These are phyloP conservation scores for Carpinus viminea DNA, from an alignment of 306 rosid species.

Conservation along the genomic window DNA sequence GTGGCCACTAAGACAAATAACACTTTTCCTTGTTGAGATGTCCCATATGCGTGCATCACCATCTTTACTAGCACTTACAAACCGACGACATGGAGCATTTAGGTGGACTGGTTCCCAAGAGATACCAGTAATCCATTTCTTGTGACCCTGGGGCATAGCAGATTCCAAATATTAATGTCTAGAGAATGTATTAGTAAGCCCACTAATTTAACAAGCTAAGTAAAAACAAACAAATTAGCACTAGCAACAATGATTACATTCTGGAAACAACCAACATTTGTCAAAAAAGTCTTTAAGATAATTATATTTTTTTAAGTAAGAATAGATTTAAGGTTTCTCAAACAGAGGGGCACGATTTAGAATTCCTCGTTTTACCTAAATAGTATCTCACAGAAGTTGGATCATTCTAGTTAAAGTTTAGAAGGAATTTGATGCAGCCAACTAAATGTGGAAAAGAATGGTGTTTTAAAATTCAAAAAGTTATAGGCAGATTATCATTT, in stretches of 20 bases:
- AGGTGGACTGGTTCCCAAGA: conserved; percentile 98
- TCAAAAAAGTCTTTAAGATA: not conserved
- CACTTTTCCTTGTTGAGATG: conserved; percentile 56
- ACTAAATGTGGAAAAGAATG: not conserved
- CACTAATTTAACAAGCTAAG: not conserved
- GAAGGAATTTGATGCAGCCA: not conserved
- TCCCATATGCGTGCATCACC: conserved; percentile 99
- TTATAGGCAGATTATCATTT: not conserved
- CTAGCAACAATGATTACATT: not conserved
- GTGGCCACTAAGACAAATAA: conserved; percentile 79
- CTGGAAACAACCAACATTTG: not conserved
- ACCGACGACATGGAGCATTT: conserved; percentile 82
- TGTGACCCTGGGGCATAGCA: conserved; percentile 68
- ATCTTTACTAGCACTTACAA: conserved; percentile 96
- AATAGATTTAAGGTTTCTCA: not conserved
- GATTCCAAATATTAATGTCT: conserved; percentile 10
- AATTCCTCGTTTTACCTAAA: not conserved
- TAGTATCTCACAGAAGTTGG: not conserved
- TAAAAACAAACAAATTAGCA: not conserved
- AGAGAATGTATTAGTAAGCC: conserved; percentile 4
- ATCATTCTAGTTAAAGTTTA: not conserved
- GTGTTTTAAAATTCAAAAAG: not conserved
- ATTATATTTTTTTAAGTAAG: not conserved
- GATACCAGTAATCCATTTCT: conserved; percentile 92
- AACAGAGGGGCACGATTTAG: not conserved